Evolutionary conservation across 768 basidiomycete genomes (phyloP), one percentile per base, ranked within the genome.

Genomic region (Solioccasus polychromus): DNA sequence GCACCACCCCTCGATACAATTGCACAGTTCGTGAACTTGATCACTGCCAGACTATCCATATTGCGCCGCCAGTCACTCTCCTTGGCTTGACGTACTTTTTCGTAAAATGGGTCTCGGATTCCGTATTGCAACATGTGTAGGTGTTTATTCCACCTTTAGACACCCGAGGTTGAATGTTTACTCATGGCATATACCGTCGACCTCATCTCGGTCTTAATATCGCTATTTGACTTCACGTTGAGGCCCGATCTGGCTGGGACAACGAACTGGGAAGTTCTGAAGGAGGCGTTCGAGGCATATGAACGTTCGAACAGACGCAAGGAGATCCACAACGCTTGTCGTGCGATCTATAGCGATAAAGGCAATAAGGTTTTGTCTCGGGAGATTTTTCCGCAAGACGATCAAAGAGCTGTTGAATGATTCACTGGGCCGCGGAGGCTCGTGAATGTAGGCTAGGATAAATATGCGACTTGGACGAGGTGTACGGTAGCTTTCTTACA

Each of bases 221-320:
- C 29, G 1, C 8, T 50, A 17, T 50, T 49, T 18, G 39, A 49
- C 19, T 35, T 46, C 17, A 50, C 44, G 7, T 19, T 50, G 5
- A 41, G 41, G 10, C 48, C 48, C 12, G 34, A 49, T 45, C 15
- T 49, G 23, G 44, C 44, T n/a, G 48, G 48, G 1, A 45, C 20
- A 18, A 26, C 44, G 2, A 31, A 49, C 11, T 49, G 44, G 48
- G 48, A 37, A 8, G 39, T 41, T 14, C 17, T 50, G 4, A 45
- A 37, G 23, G 35, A 41, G 30, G 44, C 39, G 6, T 50, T 50
- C 20, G 48, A 50, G 24, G 29, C 30, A 10, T 45, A 45, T 30
- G 34, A 45, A 8, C 22, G 24, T 24, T 49, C 39, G 18, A 40
- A 35, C 17, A 35, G 15, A 40, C 34, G 43, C 12, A 35, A 30